A percentile compares a stretch with the other conserved stretches of the same genome.
Evolutionary conservation across 2,329 filamentous ascomycete genomes (phyloP).

Genomic region (Epichloe sibirici): DNA sequence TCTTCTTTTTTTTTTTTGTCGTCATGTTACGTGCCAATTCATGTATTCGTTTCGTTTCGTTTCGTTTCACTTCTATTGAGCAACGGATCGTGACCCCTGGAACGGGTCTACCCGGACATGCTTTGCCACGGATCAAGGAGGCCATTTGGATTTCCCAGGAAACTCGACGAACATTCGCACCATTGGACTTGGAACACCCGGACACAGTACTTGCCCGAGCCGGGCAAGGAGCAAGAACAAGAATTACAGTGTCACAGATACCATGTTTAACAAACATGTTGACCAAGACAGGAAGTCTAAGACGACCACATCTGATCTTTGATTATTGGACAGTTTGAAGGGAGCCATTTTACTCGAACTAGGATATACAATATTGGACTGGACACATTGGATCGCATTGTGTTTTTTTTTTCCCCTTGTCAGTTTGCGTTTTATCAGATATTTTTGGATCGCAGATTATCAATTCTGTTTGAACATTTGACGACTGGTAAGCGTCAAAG

Average conservation of each 20-base stretch:
- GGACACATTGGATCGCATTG: background rate
- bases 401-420: background rate
- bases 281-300: conserved; percentile 2
- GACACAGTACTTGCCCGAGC: conserved; percentile 9
- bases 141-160: background rate
- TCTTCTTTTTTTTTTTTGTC: conserved; percentile 11
- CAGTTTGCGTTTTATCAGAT: background rate
- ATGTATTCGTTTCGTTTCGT: conserved; percentile 10
- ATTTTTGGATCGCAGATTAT: background rate
- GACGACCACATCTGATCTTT: background rate
- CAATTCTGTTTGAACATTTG: background rate
- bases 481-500: conserved; percentile 8
- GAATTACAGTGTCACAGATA: background rate
- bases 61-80: conserved; percentile 14
- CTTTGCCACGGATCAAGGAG: background rate
- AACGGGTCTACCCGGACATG: background rate
- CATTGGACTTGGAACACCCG: background rate
- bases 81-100: background rate
- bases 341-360: background rate
- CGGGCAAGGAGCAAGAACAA: conserved; percentile 5
- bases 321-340: background rate
- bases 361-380: background rate
- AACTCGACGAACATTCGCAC: background rate
- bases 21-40: conserved; percentile 8
- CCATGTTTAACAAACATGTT: background rate